phyloP scores from a whole-genome alignment of 495 filamentous ascomycete species.

The Halenospora varia region DNA sequence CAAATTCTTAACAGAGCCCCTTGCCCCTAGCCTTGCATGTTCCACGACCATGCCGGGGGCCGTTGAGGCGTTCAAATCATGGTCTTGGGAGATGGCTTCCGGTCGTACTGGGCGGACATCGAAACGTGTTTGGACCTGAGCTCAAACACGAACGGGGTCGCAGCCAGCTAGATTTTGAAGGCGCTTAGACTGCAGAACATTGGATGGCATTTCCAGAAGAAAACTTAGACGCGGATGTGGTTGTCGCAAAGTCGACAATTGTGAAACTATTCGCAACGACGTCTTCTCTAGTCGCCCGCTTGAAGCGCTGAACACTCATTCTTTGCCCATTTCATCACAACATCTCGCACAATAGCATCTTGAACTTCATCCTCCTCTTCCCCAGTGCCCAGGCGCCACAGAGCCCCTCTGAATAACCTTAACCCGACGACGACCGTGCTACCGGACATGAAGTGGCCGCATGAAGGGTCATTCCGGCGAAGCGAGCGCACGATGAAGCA shows the following conservation, averaged over 20 bases:
- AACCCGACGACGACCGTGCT: not conserved
- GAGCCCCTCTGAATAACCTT: not conserved
- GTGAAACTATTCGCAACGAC: not conserved
- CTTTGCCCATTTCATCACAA: not conserved
- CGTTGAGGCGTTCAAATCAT: conserved; percentile 20
- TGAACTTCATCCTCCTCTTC: not conserved
- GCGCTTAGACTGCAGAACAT: conserved; percentile 11
- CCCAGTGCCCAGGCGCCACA: not conserved
- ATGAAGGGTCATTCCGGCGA: conserved; percentile 6
- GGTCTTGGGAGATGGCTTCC: not conserved
- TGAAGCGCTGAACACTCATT: not conserved
- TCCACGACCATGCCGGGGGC: conserved; percentile 21
- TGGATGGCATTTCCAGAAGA: conserved; percentile 10
- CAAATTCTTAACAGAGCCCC: conserved; percentile 25
- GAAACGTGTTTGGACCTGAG: conserved; percentile 38
- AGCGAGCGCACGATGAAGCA: conserved; percentile 19
- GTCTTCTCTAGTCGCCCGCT: not conserved
- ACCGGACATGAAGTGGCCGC: not conserved
- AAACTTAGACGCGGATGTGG: not conserved
- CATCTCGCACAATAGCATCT: not conserved
- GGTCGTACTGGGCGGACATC: conserved; percentile 23
- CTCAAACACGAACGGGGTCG: conserved; percentile 7
- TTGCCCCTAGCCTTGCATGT: not conserved
- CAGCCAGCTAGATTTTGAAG: not conserved
- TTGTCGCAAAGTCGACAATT: not conserved